These are phyloP conservation scores for Claviceps arundinis DNA, from an alignment of 2,329 filamentous ascomycete genomes.

Conservation along the genomic window DNA sequence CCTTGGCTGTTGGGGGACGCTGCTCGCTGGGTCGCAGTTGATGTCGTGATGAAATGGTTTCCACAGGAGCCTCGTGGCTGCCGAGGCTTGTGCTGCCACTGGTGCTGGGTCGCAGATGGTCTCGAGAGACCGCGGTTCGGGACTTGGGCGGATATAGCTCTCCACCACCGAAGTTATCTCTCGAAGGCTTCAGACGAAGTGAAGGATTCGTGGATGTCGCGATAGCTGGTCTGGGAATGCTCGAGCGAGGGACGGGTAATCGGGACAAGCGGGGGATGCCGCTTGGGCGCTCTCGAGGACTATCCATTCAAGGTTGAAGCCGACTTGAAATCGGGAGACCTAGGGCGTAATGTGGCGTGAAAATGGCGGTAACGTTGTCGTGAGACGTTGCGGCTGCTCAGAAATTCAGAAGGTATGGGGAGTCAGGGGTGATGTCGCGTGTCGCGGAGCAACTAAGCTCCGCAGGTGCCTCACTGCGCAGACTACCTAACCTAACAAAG, in stretches of 20 bases:
- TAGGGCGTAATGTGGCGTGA: not conserved
- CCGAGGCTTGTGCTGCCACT: slow-evolving; percentile 9
- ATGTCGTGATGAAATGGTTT: slow-evolving; percentile 9
- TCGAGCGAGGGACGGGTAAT: slow-evolving; percentile 23
- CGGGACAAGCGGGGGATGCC: slow-evolving; percentile 25
- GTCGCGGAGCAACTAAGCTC: not conserved
- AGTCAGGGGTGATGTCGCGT: not conserved
- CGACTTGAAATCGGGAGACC: not conserved
- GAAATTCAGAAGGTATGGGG: not conserved
- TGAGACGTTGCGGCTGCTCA: not conserved
- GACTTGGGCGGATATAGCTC: slow-evolving; percentile 28
- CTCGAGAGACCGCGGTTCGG: slow-evolving; percentile 26
- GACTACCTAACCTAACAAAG: too few species aligned
- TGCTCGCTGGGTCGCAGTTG: slow-evolving; percentile 9
- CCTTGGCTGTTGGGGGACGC: slow-evolving; percentile 1
- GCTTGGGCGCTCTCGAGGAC: slow-evolving; percentile 22
- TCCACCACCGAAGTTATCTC: slow-evolving; percentile 8
- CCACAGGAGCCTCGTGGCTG: slow-evolving; percentile 9
- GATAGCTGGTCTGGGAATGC: slow-evolving; percentile 18
- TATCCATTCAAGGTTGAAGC: slow-evolving; percentile 15
- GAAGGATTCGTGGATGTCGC: slow-evolving; percentile 12
- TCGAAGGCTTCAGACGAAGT: not conserved
- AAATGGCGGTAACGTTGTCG: not conserved
- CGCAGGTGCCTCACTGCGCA: not conserved
- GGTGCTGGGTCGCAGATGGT: slow-evolving; percentile 20